phyloP scores from a whole-genome alignment of 768 basidiomycete genomes.

The Hygrocybe punicea region DNA sequence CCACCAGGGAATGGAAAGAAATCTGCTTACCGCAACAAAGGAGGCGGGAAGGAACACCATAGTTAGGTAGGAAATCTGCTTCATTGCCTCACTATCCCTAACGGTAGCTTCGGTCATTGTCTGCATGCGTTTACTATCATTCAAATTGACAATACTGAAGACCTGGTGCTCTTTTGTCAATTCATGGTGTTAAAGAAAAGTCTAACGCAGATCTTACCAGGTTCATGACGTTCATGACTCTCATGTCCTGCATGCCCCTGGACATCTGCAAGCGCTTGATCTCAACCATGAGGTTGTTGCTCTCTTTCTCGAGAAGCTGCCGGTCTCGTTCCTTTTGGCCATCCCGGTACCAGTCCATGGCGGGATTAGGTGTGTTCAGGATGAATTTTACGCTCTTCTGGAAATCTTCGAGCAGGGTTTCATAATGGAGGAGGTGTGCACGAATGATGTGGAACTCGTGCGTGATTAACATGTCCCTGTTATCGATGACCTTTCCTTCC shows the following conservation, averaged over 20 bases:
- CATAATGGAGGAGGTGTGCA: constrained; percentile 57
- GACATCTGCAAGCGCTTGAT: constrained; percentile 47
- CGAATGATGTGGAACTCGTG: constrained; percentile 54
- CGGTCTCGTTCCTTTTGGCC: constrained; percentile 17
- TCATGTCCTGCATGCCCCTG: constrained; percentile 40
- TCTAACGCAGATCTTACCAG: constrained; percentile 28
- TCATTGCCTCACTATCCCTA: constrained; percentile 32
- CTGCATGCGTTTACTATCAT: constrained; percentile 45
- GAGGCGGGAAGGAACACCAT: constrained; percentile 50
- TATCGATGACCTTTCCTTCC: constrained; percentile 45
- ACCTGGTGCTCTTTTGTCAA: constrained; percentile 26
- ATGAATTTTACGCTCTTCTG: constrained; percentile 49
- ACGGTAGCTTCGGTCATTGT: constrained; percentile 40
- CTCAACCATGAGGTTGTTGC: constrained; percentile 45
- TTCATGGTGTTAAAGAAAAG: not conserved
- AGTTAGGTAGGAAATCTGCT: constrained; percentile 45
- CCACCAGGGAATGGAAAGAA: not conserved
- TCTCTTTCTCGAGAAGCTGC: constrained; percentile 41
- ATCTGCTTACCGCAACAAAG: constrained; percentile 29
- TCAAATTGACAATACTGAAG: constrained; percentile 47
- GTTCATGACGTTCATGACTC: constrained; percentile 52
- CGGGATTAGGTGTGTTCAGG: constrained; percentile 46
- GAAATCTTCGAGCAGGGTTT: constrained; percentile 52
- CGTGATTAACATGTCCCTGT: constrained; percentile 43
- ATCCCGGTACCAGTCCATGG: constrained; percentile 28